Evolutionary conservation across 257 asterid genomes (phyloP).

Genomic region (Jasminum sambac): DNA sequence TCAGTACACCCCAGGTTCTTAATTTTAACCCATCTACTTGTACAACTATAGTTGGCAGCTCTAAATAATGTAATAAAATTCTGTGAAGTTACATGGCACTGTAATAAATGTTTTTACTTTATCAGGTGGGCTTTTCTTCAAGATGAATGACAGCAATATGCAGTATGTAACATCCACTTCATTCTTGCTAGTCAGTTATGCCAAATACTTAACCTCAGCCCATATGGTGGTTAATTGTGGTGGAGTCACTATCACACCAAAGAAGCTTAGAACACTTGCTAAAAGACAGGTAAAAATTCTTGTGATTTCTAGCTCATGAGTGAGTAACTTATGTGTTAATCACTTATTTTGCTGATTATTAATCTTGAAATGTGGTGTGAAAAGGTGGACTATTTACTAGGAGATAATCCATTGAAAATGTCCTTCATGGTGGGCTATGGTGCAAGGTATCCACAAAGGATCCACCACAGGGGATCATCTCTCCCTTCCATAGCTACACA

Average conservation of each 20-base stretch:
- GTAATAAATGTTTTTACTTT: too few species aligned
- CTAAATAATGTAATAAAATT: too few species aligned
- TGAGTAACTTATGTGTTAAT: not conserved
- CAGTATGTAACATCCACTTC: slow-evolving; percentile 94
- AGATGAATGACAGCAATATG: slow-evolving; percentile 87
- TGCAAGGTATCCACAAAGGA: slow-evolving; percentile 64
- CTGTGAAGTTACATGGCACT: too few species aligned
- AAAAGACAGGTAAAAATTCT: slow-evolving; percentile 55
- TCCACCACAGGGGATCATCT: slow-evolving; percentile 97
- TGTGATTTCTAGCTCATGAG: too few species aligned
- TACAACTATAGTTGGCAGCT: too few species aligned
- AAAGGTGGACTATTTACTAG: slow-evolving; percentile 88
- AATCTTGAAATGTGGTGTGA: not conserved
- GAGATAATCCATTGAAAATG: slow-evolving; percentile 85
- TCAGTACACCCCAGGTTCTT: slow-evolving; percentile 80
- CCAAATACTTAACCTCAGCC: slow-evolving; percentile 83
- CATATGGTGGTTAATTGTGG: slow-evolving; percentile 73
- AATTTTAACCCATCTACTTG: not conserved
- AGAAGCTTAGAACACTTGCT: slow-evolving; percentile 71
- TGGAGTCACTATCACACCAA: slow-evolving; percentile 64
- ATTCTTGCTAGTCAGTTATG: slow-evolving; percentile 73
- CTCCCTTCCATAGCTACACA: slow-evolving; percentile 65
- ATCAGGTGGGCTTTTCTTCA: slow-evolving; percentile 88
- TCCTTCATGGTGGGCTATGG: slow-evolving; percentile 99
- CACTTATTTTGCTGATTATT: not conserved